Conservation (phyloP, 257 asterid genomes). For the Ilex aquifolium region DNA sequence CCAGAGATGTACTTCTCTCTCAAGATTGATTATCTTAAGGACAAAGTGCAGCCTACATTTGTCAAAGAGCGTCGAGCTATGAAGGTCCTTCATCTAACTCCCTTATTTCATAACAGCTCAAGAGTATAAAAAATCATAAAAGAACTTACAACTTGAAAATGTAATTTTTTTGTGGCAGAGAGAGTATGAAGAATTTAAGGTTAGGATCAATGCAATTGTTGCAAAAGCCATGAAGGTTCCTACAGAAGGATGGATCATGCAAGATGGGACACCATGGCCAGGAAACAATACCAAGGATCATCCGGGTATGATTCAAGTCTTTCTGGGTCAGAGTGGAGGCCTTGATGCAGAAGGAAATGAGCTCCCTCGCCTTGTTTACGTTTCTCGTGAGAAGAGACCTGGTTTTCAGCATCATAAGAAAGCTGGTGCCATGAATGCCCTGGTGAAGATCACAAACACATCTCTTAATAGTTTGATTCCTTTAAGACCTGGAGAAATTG, state of each 20-base stretch:
- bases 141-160: neutral
- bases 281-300: conserved; percentile 96
- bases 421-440: conserved; percentile 97
- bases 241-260: conserved; percentile 96
- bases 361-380: conserved; percentile 93
- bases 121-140: neutral
- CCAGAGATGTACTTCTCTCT: conserved; percentile 91
- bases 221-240: conserved; percentile 93
- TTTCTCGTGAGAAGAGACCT: conserved; percentile 99
- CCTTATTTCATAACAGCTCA: neutral
- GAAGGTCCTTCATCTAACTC: conserved; percentile 50
- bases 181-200: conserved; percentile 95
- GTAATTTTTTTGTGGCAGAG: conserved; percentile 42
- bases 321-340: conserved; percentile 94
- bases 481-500: neutral
- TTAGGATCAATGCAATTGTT: conserved; percentile 83
- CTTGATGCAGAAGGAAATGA: conserved; percentile 84
- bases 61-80: conserved; percentile 96
- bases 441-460: conserved; percentile 46
- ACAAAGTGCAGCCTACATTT: conserved; percentile 92
- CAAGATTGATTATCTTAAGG: conserved; percentile 88
- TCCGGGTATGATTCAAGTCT: conserved; percentile 99
- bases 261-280: conserved; percentile 99
- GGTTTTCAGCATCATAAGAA: conserved; percentile 97
- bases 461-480: conserved; percentile 3